Evolutionary conservation across 805 yeast species (phyloP).

Genomic region (Ogataea paradorogensis): DNA sequence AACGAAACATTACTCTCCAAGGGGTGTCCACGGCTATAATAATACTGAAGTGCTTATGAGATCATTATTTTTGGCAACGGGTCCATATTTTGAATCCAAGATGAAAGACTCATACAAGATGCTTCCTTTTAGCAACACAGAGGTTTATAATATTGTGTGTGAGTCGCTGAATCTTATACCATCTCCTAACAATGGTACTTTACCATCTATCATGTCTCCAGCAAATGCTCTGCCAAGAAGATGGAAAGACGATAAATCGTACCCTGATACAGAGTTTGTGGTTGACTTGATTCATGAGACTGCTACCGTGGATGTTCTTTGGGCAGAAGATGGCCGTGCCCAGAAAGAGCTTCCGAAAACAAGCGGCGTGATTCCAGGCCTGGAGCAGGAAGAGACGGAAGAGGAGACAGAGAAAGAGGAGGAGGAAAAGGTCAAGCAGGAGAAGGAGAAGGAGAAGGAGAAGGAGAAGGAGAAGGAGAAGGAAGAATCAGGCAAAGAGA

Average conservation of each 20-base stretch:
- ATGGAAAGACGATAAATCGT: slow-evolving; percentile 47
- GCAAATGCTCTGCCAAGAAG: slow-evolving; percentile 34
- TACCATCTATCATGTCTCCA: slow-evolving; percentile 25
- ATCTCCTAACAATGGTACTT: slow-evolving; percentile 58
- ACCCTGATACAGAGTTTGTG: slow-evolving; percentile 50
- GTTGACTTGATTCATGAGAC: slow-evolving; percentile 40
- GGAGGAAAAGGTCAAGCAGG: slow-evolving; percentile 12
- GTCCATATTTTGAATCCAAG: slow-evolving; percentile 63
- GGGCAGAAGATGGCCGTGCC: slow-evolving; percentile 16
- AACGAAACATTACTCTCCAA: slow-evolving; percentile 52
- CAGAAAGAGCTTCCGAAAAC: slow-evolving; percentile 1
- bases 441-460: slow-evolving; percentile 13
- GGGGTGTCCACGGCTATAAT: slow-evolving; percentile 85
- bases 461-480: slow-evolving; percentile 15
- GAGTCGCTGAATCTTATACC: slow-evolving; percentile 55
- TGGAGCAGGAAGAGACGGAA: slow-evolving; percentile 6
- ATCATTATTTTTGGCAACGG: slow-evolving; percentile 73
- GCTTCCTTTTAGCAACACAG: slow-evolving; percentile 67
- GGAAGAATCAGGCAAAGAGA: slow-evolving; percentile 15
- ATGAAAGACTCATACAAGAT: slow-evolving; percentile 36
- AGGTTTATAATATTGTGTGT: slow-evolving; percentile 73
- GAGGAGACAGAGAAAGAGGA: slow-evolving; percentile 13
- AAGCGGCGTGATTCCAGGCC: not conserved
- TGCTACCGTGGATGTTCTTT: slow-evolving; percentile 51
- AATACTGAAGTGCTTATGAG: slow-evolving; percentile 78